Conservation (phyloP, 768 basidiomycete species). For the Porpolomopsis calyptriformis region DNA sequence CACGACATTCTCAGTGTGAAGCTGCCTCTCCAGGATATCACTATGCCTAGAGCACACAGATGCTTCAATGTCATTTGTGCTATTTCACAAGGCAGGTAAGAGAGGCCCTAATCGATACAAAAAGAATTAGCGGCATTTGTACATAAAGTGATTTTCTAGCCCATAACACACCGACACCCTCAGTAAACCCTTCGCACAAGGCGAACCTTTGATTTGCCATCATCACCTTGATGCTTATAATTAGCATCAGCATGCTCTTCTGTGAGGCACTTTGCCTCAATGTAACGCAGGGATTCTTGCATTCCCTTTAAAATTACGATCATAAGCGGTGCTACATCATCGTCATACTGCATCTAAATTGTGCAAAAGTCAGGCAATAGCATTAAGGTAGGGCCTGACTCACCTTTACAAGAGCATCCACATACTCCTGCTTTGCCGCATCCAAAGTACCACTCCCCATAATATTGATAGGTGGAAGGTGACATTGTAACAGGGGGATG, state of each 20-base stretch:
- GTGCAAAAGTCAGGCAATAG: neutral
- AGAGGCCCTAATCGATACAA: too few relatives aligned
- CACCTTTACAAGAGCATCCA: constrained; percentile 4
- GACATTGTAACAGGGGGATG: constrained; percentile 1
- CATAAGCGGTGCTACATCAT: constrained; percentile 1
- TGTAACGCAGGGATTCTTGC: constrained; percentile 1
- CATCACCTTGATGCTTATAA: neutral
- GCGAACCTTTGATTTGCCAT: constrained; percentile 2
- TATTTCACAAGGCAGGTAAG: too few relatives aligned
- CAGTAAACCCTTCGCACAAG: neutral
- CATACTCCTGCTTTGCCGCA: constrained; percentile 1
- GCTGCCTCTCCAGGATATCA: too few relatives aligned
- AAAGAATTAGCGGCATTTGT: too few relatives aligned
- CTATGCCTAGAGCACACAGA: too few relatives aligned
- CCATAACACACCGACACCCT: too few relatives aligned
- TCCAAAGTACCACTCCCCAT: constrained; percentile 1
- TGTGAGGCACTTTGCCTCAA: constrained; percentile 1
- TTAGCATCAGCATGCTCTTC: neutral
- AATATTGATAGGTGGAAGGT: constrained; percentile 3
- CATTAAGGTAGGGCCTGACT: neutral
- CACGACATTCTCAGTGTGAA: too few relatives aligned
- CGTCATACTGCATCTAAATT: constrained; percentile 1
- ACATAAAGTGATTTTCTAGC: too few relatives aligned
- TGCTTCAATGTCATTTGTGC: too few relatives aligned
- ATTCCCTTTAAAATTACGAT: constrained; percentile 2